Evolutionary conservation across 257 asterid species (phyloP), one percentile per base, ranked within the genome.

Genomic region (Agastache rugosa): DNA sequence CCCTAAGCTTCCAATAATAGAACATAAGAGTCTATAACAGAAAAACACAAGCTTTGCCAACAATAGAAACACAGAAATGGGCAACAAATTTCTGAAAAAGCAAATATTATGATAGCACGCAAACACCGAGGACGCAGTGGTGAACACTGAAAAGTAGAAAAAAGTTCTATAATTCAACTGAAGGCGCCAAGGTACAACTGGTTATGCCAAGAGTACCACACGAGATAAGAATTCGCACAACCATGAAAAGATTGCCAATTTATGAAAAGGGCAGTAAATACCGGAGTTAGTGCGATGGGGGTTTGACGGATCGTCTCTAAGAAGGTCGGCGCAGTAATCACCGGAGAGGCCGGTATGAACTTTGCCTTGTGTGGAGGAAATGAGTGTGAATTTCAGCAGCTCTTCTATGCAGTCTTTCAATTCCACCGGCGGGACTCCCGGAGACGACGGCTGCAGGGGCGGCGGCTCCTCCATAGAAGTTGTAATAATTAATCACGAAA

Each of bases 291-390:
- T 4, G 34, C 63, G 67, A 15, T 54, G 53, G 14, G 75, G 77
- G 41, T 47, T 44, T 75, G 78, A 76, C 15, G 86, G 74, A 59
- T 87, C 88, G 44, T 81, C 84, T 76, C 61, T 78, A 75, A 91
- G 90, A 27, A 93, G 97, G 62, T 75, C 44, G 75, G 85, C 71
- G 60, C 97, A 87, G 77, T 85, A 93, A 11, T 87, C 84, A 63
- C 29, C 47, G 5, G 95, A 83, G 74, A 93, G 90, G 63, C 87
- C 94, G 15, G 86, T 74, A 48, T 76, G 76, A 53, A 84, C 27
- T 79, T 87, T 85, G 47, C 86, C 86, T 51, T 76, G 68, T 8
- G 65, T 64, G 58, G 94, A 85, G 48, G 79, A 85, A 39, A 69
- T 12, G 48, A 93, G 88, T 2, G 86, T 86, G 76, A 88, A 87